Evolutionary conservation across 2,329 filamentous ascomycete species (phyloP), one percentile per base, ranked within the genome.

Genomic region (Fusarium chlamydosporum): DNA sequence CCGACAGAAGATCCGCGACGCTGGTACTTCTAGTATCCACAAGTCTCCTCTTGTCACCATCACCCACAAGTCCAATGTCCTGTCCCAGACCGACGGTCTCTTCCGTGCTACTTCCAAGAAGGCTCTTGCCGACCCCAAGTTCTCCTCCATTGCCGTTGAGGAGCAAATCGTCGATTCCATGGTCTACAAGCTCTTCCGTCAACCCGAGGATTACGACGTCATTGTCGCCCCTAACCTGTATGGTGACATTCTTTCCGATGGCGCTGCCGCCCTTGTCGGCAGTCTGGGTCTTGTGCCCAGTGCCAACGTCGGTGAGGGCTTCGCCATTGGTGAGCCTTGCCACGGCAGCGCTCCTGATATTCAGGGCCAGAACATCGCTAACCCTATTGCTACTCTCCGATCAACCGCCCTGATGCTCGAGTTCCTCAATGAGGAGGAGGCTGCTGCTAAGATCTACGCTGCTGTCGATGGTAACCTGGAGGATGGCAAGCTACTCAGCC

Each of bases 101-200:
- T 99, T 99, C 89, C 91, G 96, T 72, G 85, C 91, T 73, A 92
- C 92, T 6, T 89, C 92, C 16, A 90, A 92, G 72, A 85, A 85
- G 31, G 93, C 92, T 6, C 89, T 98, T 10, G 85, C 89, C 29
- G 84, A 85, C 52, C 72, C 86, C 13, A 85, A 83, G 71, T 97
- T 92, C 83, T 80, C 72, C 64, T 81, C 80, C 51, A 83, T 97
- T 55, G 82, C 82, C 41, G 85, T 97, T 56, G 96, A 98, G 82
- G 96, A 98, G 86, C 96, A 99, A 84, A 99, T 99, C 74, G 95
- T 99, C 68, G 96, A 99, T 82, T 95, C 91, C 66, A 99, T 99
- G 96, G 94, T 98, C 61, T 98, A 98, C 89, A 98, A 98, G 86
- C 91, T 99, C 59, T 98, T 98, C 89, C 93, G 95, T 67, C 93